Conservation (phyloP, 176 grass and related monocot species). For the Leersia perrieri region DNA sequence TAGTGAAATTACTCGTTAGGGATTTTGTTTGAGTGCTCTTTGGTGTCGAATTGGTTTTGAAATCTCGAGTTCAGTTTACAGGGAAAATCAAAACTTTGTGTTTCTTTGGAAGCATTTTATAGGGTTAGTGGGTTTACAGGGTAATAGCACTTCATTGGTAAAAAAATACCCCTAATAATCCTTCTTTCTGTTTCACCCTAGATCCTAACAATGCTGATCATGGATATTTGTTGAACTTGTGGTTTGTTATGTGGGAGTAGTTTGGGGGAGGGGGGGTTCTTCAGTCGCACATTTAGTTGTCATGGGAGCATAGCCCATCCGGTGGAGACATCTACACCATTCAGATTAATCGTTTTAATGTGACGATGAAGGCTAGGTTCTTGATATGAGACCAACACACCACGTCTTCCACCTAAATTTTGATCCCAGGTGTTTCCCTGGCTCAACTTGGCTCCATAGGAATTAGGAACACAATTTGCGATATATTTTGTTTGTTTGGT, state of each 20-base stretch:
- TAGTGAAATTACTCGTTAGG: not conserved
- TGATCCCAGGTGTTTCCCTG: slow-evolving; percentile 2
- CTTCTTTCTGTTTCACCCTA: not conserved
- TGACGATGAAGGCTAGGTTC: not conserved
- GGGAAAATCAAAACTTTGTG: not conserved
- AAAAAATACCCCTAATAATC: not conserved
- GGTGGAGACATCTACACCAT: not conserved
- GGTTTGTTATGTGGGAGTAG: not conserved
- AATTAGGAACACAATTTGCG: not conserved
- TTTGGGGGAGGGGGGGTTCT: no score
- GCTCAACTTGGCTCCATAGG: not conserved
- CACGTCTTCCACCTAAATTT: not conserved
- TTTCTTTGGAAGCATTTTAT: not conserved
- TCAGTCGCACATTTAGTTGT: not conserved
- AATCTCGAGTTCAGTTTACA: not conserved
- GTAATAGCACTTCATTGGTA: not conserved
- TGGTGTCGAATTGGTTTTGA: not conserved
- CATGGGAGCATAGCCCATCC: not conserved
- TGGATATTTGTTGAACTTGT: not conserved
- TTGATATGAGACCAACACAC: slow-evolving; percentile 24
- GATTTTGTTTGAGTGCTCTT: not conserved
- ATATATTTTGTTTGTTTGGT: slow-evolving; percentile 13
- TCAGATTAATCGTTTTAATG: not conserved
- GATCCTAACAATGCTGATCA: not conserved
- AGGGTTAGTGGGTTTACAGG: not conserved